phyloP scores from a whole-genome alignment of 371 early-diverging fungal genomes.

The Apophysomyces elegans region DNA sequence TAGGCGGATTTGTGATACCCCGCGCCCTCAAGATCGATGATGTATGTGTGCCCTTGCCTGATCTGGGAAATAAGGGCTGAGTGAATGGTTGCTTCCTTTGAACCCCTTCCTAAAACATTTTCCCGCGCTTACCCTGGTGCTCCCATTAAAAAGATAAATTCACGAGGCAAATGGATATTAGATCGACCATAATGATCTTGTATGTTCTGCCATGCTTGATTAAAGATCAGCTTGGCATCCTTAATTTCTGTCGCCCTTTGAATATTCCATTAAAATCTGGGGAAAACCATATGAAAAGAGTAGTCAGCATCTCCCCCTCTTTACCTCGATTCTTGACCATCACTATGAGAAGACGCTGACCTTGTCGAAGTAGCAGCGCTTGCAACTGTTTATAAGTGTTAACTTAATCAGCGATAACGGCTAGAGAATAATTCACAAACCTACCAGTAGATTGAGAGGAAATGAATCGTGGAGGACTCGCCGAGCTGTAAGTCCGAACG shows the following conservation, averaged over 20 bases:
- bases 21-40: slow-evolving; percentile 65
- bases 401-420: too few relatives aligned
- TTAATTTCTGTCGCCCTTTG: slow-evolving; percentile 59
- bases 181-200: slow-evolving; percentile 64
- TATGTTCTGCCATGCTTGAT: slow-evolving; percentile 72
- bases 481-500: slow-evolving; percentile 7
- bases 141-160: slow-evolving; percentile 76
- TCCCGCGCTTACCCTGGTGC: slow-evolving; percentile 55
- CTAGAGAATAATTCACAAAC: background rate
- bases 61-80: slow-evolving; percentile 26
- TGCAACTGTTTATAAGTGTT: background rate
- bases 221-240: slow-evolving; percentile 70
- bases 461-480: background rate
- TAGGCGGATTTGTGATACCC: slow-evolving; percentile 69
- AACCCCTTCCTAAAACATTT: background rate
- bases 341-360: background rate
- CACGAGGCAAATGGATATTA: slow-evolving; percentile 65
- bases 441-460: background rate
- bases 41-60: slow-evolving; percentile 74
- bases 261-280: background rate
- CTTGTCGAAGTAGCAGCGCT: slow-evolving; percentile 1
- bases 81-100: background rate
- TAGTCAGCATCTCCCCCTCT: background rate
- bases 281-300: background rate
- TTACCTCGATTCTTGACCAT: background rate